Evolutionary conservation across 257 asterid species (phyloP).

Genomic region (Verbascum thapsus): DNA sequence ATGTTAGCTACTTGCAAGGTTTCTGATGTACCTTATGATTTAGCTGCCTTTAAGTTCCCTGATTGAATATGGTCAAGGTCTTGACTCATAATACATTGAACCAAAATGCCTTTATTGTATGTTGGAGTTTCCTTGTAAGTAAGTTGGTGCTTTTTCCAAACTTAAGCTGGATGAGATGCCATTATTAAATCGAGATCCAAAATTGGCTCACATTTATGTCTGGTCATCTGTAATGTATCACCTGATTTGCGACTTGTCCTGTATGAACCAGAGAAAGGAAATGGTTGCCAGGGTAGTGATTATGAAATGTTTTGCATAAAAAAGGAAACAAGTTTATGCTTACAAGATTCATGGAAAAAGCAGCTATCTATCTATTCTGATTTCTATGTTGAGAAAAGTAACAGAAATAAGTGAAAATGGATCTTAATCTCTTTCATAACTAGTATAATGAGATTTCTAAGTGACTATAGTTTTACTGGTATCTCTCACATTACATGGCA

Average conservation of each 20-base stretch:
- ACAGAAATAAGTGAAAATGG: neutral
- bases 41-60: too few species aligned
- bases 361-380: neutral
- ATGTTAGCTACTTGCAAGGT: too few species aligned
- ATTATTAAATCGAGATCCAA: too few species aligned
- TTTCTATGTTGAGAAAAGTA: slow-evolving; percentile 1
- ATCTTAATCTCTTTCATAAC: neutral
- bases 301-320: too few species aligned
- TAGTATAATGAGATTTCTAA: slow-evolving; percentile 8
- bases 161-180: too few species aligned
- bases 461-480: neutral
- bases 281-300: neutral
- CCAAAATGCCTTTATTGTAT: slow-evolving; percentile 5
- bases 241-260: neutral
- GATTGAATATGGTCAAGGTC: slow-evolving; percentile 5
- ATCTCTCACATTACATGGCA: neutral
- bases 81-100: neutral
- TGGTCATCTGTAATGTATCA: neutral
- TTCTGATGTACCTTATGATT: too few species aligned
- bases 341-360: neutral
- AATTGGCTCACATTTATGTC: too few species aligned
- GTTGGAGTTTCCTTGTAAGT: neutral
- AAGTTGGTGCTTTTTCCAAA: neutral
- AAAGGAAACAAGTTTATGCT: neutral
- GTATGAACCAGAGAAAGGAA: slow-evolving; percentile 12